Percentiles rank a stretch among this genome's conserved stretches.
These are phyloP conservation scores for Lasiodiplodia citricola DNA, from an alignment of 2,329 filamentous ascomycete species.

Conservation along the genomic window DNA sequence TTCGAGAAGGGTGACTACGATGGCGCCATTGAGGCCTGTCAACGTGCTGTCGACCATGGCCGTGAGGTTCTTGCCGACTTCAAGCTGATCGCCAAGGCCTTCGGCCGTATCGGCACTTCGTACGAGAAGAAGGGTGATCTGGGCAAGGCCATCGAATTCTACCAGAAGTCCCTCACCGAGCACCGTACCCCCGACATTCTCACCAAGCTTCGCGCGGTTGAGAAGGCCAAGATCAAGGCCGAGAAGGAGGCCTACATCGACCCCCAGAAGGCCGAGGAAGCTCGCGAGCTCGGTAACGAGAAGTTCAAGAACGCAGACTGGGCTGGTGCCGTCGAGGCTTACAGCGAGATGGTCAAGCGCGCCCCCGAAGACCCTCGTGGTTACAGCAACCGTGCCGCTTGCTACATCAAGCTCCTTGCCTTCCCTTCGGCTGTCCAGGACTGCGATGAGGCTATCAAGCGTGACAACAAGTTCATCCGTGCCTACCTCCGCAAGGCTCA, in stretches of 20 bases:
- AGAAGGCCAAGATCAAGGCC: slow-evolving; percentile 81
- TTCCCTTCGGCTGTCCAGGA: slow-evolving; percentile 94
- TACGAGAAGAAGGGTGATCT: slow-evolving; percentile 91
- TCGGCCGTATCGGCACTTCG: slow-evolving; percentile 89
- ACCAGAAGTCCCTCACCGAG: slow-evolving; percentile 92
- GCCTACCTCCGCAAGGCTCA: slow-evolving; percentile 97
- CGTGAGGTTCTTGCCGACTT: slow-evolving; percentile 92
- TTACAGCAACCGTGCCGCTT: slow-evolving; percentile 96
- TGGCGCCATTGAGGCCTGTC: slow-evolving; percentile 83
- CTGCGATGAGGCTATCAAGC: slow-evolving; percentile 89
- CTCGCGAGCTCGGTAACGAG: slow-evolving; percentile 90
- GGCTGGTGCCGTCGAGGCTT: slow-evolving; percentile 92
- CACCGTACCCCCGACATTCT: slow-evolving; percentile 95
- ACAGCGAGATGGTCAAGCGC: slow-evolving; percentile 96
- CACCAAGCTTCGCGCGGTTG: slow-evolving; percentile 86
- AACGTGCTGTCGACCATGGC: slow-evolving; percentile 87
- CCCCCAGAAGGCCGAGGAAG: slow-evolving; percentile 91
- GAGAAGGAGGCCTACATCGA: slow-evolving; percentile 84
- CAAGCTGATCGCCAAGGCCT: slow-evolving; percentile 97
- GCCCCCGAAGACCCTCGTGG: slow-evolving; percentile 90
- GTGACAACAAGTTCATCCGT: slow-evolving; percentile 88
- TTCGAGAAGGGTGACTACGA: slow-evolving; percentile 97
- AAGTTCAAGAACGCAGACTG: slow-evolving; percentile 98
- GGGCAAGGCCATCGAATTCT: slow-evolving; percentile 80
- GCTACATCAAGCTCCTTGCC: slow-evolving; percentile 94